phyloP scores from a whole-genome alignment of 495 filamentous ascomycete species.

The Neurospora sp. region DNA sequence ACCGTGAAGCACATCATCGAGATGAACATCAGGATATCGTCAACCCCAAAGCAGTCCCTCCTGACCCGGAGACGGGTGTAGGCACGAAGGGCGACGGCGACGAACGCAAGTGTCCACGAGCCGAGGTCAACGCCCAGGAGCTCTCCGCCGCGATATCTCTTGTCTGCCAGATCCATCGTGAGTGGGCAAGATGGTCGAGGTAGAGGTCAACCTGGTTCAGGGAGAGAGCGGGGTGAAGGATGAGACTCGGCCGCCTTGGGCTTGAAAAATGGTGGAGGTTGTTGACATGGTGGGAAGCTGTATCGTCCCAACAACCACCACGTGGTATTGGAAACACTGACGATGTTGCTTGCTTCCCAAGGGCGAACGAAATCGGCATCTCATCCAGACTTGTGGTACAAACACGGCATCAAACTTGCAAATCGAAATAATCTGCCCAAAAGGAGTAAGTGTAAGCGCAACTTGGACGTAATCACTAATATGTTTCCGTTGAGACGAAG shows the following conservation, averaged over 20 bases:
- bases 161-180: not conserved
- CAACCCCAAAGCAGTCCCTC: constrained; percentile 6
- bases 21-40: constrained; percentile 9
- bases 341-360: not conserved
- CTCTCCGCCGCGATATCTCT: not conserved
- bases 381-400: not conserved
- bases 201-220: not conserved
- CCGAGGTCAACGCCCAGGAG: constrained; percentile 4
- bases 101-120: not conserved
- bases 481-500: not conserved
- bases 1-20: constrained; percentile 5
- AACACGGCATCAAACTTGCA: not conserved
- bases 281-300: not conserved
- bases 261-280: not conserved
- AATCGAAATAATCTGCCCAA: not conserved
- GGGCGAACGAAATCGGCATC: not conserved
- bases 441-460: not conserved
- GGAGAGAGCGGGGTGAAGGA: not conserved
- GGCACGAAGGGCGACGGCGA: constrained; percentile 5
- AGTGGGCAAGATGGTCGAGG: not conserved
- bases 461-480: not conserved
- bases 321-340: not conserved
- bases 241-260: not conserved
- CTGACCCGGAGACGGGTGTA: constrained; percentile 9
- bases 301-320: not conserved